These are phyloP conservation scores for Metschnikowia orientalis DNA, from an alignment of 805 yeast species.

Conservation along the genomic window DNA sequence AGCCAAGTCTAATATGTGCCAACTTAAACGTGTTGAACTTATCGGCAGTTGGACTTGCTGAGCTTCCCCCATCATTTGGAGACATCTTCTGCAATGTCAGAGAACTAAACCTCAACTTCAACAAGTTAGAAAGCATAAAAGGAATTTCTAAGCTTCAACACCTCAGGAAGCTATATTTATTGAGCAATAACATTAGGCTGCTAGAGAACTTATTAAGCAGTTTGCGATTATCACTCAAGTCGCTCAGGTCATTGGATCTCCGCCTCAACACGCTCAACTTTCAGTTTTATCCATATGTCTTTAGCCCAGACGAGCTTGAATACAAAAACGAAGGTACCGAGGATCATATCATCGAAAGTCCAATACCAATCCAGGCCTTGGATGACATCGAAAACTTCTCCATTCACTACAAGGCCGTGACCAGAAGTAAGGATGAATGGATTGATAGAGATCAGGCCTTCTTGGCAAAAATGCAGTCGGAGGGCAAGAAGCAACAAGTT, in stretches of 20 bases:
- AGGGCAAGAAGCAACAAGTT: conserved; percentile 17
- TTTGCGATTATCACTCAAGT: conserved; percentile 26
- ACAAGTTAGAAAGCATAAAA: conserved; percentile 34
- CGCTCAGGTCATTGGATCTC: conserved; percentile 41
- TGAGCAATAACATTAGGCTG: conserved; percentile 43
- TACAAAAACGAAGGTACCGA: conserved; percentile 12
- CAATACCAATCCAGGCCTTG: conserved; percentile 41
- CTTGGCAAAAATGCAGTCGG: conserved; percentile 21
- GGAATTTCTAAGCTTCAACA: conserved; percentile 30
- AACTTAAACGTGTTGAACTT: conserved; percentile 39
- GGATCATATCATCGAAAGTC: conserved; percentile 16
- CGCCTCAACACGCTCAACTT: conserved; percentile 47
- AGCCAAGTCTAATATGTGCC: conserved; percentile 18
- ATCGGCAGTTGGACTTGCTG: conserved; percentile 43
- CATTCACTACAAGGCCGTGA: conserved; percentile 41
- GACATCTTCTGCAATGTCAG: conserved; percentile 42
- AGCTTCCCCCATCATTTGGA: conserved; percentile 36
- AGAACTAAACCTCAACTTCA: conserved; percentile 49
- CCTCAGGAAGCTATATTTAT: conserved; percentile 37
- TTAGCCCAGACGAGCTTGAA: conserved; percentile 41
- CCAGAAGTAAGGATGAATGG: conserved; percentile 37
- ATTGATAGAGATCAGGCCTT: conserved; percentile 32
- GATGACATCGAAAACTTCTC: conserved; percentile 53
- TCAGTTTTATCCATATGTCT: conserved; percentile 50
- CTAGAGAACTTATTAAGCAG: conserved; percentile 31